phyloP scores from a whole-genome alignment of 2,329 filamentous ascomycete species.

The Scopulariopsis brevicaulis region DNA sequence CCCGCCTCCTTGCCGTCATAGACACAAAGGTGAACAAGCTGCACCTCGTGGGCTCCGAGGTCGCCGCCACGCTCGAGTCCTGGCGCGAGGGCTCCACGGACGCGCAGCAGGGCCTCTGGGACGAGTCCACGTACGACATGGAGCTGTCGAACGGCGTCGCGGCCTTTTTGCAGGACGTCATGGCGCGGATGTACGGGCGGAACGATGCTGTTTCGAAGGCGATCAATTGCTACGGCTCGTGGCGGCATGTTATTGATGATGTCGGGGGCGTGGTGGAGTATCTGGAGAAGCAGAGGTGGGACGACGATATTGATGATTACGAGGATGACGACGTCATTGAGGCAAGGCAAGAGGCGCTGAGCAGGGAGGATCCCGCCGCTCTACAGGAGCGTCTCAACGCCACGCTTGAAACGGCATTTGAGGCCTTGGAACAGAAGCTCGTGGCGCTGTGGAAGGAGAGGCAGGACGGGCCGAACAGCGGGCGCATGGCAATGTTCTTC shows the following conservation, averaged over 20 bases:
- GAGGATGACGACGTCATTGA: constrained; percentile 65
- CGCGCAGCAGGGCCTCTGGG: constrained; percentile 53
- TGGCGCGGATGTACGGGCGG: constrained; percentile 61
- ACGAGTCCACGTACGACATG: constrained; percentile 47
- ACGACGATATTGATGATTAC: constrained; percentile 62
- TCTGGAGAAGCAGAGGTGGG: constrained; percentile 60
- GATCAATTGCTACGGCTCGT: constrained; percentile 54
- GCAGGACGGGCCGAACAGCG: constrained; percentile 32
- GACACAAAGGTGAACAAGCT: constrained; percentile 53
- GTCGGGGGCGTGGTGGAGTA: constrained; percentile 51
- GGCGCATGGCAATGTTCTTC: constrained; percentile 51
- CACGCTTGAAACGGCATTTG: constrained; percentile 44
- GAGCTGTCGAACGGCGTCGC: constrained; percentile 55
- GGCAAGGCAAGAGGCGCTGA: constrained; percentile 53
- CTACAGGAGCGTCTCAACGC: constrained; percentile 48
- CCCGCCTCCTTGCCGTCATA: constrained; percentile 52
- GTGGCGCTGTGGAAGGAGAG: constrained; percentile 34
- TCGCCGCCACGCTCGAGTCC: constrained; percentile 46
- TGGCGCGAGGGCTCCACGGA: constrained; percentile 47
- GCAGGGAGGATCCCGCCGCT: constrained; percentile 57
- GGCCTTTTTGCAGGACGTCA: constrained; percentile 57
- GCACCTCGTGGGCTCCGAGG: constrained; percentile 50
- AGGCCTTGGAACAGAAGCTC: constrained; percentile 45
- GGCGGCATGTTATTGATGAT: constrained; percentile 63
- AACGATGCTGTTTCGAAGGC: constrained; percentile 54